Percentiles rank a stretch among this genome's conserved stretches.
phyloP scores from a whole-genome alignment of 495 filamentous ascomycete genomes.

The Amorphotheca resinae region DNA sequence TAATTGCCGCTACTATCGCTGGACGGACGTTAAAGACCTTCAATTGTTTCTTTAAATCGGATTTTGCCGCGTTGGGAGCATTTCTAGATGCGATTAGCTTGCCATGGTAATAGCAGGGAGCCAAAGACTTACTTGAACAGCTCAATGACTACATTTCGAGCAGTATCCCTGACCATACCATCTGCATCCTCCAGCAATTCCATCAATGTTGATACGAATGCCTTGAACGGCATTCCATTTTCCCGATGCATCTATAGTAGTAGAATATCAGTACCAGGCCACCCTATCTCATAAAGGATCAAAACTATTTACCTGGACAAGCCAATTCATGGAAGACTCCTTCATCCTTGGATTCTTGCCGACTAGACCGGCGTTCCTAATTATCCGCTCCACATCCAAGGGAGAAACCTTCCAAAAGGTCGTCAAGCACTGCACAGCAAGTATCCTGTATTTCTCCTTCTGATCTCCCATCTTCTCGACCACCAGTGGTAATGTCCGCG shows the following conservation, averaged over 20 bases:
- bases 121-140: conserved; percentile 55
- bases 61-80: conserved; percentile 71
- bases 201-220: conserved; percentile 71
- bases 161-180: conserved; percentile 67
- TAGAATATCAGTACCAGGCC: neutral
- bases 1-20: conserved; percentile 68
- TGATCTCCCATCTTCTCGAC: conserved; percentile 80
- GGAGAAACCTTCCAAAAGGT: conserved; percentile 59
- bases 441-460: conserved; percentile 63
- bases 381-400: conserved; percentile 62
- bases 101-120: neutral
- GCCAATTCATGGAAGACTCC: conserved; percentile 72
- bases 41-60: conserved; percentile 74
- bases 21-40: conserved; percentile 67
- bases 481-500: conserved; percentile 55
- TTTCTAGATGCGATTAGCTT: conserved; percentile 33
- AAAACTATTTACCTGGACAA: conserved; percentile 43
- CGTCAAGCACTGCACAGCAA: conserved; percentile 58
- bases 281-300: neutral
- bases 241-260: conserved; percentile 60
- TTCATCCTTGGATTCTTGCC: conserved; percentile 74
- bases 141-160: conserved; percentile 70
- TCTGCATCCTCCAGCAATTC: conserved; percentile 83
- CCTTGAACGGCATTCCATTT: conserved; percentile 62
- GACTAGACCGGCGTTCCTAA: conserved; percentile 64